A percentile compares a stretch with the other conserved stretches of the same genome.
Conservation (phyloP, 2,329 filamentous ascomycete species). For the Scytalidium lignicola region DNA sequence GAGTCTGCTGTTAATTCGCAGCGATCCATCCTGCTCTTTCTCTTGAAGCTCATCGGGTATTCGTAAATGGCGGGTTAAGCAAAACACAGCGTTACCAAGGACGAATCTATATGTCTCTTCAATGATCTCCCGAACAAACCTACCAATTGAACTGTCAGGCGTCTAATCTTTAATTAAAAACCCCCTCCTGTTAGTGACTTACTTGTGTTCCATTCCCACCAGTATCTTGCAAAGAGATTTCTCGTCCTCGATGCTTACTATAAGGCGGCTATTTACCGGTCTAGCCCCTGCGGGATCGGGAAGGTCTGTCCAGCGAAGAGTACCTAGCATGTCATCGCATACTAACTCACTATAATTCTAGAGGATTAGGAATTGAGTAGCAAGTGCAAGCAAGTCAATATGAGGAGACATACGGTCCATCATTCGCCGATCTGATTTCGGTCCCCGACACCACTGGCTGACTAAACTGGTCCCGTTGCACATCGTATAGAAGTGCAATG, state of each 20-base stretch:
- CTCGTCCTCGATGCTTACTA: conserved; percentile 24
- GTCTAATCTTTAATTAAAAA: background rate
- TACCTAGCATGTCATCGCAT: conserved; percentile 40
- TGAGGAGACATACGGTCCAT: conserved; percentile 10
- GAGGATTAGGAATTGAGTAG: conserved; percentile 1
- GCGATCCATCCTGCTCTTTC: conserved; percentile 18
- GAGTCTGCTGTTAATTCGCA: conserved; percentile 26
- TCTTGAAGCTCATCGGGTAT: conserved; percentile 19
- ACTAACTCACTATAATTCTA: conserved; percentile 19
- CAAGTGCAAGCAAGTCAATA: background rate
- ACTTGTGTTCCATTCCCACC: conserved; percentile 49
- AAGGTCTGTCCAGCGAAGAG: conserved; percentile 54
- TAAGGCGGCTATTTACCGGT: conserved; percentile 23
- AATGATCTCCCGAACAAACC: conserved; percentile 22
- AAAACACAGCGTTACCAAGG: conserved; percentile 22
- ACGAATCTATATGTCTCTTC: conserved; percentile 20
- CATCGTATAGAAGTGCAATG: conserved; percentile 49
- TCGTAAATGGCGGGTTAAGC: conserved; percentile 20
- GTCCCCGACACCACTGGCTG: conserved; percentile 22
- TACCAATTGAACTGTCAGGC: conserved; percentile 1
- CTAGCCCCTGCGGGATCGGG: conserved; percentile 43
- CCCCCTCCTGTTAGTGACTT: conserved; percentile 14
- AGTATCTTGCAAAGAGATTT: conserved; percentile 43
- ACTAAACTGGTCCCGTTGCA: conserved; percentile 45
- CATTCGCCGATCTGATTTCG: background rate